A percentile compares a stretch with the other conserved stretches of the same genome.
phyloP scores from a whole-genome alignment of 805 yeast genomes.

The Metschnikowia sp. region DNA sequence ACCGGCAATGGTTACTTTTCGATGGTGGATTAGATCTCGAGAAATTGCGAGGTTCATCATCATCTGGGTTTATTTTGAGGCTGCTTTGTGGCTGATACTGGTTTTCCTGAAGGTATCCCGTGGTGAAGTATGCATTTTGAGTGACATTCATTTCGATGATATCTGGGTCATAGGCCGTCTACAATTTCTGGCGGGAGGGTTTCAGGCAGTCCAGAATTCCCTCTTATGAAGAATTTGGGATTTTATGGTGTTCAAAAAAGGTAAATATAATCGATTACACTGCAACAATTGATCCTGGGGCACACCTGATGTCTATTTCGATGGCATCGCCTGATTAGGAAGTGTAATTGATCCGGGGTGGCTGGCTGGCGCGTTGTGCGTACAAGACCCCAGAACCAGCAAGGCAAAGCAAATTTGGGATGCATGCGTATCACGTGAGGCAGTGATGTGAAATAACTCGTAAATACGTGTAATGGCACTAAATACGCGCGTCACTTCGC shows the following conservation, averaged over 20 bases:
- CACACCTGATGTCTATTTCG: background rate
- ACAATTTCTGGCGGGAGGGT: no score
- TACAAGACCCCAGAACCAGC: background rate
- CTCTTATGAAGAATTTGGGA: background rate
- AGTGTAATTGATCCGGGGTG: slow-evolving; percentile 8
- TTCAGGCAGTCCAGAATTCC: no score
- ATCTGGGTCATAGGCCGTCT: background rate
- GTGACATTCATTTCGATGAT: slow-evolving; percentile 34
- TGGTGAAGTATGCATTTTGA: slow-evolving; percentile 38
- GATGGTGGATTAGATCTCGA: background rate
- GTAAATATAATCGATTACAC: background rate
- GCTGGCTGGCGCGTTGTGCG: slow-evolving; percentile 10
- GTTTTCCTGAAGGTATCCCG: slow-evolving; percentile 26
- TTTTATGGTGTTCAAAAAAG: background rate
- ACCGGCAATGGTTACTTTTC: no score
- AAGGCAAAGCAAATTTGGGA: no score
- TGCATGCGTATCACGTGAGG: no score
- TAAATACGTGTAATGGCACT: no score
- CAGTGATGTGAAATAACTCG: no score
- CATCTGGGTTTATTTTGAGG: background rate
- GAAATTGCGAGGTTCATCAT: background rate
- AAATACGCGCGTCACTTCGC: no score
- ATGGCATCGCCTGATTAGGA: slow-evolving; percentile 3
- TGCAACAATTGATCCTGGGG: background rate
- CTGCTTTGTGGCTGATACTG: background rate